Conservation (phyloP, 2,329 filamentous ascomycete species). For the Fonsecaea erecta region DNA sequence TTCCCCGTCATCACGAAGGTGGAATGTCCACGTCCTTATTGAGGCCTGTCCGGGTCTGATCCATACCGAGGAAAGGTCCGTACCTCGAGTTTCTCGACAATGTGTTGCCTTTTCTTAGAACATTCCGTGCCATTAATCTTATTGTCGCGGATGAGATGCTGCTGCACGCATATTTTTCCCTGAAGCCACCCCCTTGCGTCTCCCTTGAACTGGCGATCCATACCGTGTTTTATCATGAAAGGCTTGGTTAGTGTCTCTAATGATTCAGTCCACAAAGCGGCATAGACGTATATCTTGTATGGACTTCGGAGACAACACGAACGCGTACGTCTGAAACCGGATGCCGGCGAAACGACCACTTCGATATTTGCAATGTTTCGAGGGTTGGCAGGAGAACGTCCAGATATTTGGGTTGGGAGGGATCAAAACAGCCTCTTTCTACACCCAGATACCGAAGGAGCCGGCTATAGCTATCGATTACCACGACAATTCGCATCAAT, state of each 20-base stretch:
- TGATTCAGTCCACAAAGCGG: not conserved
- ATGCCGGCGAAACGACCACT: not conserved
- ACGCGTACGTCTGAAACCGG: not conserved
- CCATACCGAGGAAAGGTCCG: not conserved
- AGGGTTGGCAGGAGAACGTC: not conserved
- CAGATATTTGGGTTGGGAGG: not conserved
- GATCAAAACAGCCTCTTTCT: not conserved
- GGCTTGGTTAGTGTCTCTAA: not conserved
- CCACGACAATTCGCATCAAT: not conserved
- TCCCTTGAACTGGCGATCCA: not conserved
- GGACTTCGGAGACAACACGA: not conserved
- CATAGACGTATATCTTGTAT: not conserved
- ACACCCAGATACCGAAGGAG: not conserved
- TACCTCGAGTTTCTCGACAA: not conserved
- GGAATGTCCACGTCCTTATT: not conserved
- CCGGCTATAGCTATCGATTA: not conserved
- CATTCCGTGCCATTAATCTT: not conserved
- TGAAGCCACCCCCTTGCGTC: too few species aligned
- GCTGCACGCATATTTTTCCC: too few species aligned
- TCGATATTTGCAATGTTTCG: not conserved
- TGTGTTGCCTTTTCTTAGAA: not conserved
- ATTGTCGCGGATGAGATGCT: too few species aligned
- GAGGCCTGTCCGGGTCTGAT: not conserved
- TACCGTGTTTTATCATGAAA: not conserved
- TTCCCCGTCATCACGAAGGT: not conserved